phyloP scores from a whole-genome alignment of 805 yeast genomes.

The Candida maesae region DNA sequence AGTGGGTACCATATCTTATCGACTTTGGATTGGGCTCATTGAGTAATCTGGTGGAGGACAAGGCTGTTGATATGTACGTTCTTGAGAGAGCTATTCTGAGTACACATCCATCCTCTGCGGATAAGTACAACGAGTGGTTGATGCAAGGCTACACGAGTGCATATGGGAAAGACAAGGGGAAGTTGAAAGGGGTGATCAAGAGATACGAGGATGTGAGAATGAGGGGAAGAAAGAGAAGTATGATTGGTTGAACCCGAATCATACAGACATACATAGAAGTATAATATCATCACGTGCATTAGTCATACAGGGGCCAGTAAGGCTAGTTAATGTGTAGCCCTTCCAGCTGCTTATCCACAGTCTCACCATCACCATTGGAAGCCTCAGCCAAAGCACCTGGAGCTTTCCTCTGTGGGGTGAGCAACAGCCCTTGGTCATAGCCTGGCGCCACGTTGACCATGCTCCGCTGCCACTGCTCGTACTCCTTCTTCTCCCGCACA shows the following conservation, averaged over 20 bases:
- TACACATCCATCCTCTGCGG: slow-evolving; percentile 79
- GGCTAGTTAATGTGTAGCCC: slow-evolving; percentile 20
- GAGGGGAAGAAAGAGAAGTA: slow-evolving; percentile 93
- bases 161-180: slow-evolving; percentile 37
- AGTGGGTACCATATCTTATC: slow-evolving; percentile 57
- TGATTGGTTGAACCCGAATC: slow-evolving; percentile 87
- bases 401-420: slow-evolving; percentile 20
- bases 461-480: slow-evolving; percentile 31
- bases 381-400: no score
- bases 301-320: no score
- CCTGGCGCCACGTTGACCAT: slow-evolving; percentile 39
- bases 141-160: slow-evolving; percentile 60
- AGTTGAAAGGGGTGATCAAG: slow-evolving; percentile 48
- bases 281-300: no score
- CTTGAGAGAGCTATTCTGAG: slow-evolving; percentile 87
- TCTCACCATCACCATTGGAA: neutral
- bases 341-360: slow-evolving; percentile 1
- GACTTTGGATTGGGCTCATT: slow-evolving; percentile 90
- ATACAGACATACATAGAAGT: no score
- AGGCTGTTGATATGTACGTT: slow-evolving; percentile 96
- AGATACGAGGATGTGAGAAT: slow-evolving; percentile 80
- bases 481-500: slow-evolving; percentile 22
- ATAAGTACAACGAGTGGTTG: slow-evolving; percentile 62
- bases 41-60: slow-evolving; percentile 77
- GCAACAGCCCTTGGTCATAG: slow-evolving; percentile 28